A percentile compares a stretch with the other conserved stretches of the same genome.
Evolutionary conservation across 2,329 filamentous ascomycete species (phyloP).

Genomic region (Trichophyton schoenleinii): DNA sequence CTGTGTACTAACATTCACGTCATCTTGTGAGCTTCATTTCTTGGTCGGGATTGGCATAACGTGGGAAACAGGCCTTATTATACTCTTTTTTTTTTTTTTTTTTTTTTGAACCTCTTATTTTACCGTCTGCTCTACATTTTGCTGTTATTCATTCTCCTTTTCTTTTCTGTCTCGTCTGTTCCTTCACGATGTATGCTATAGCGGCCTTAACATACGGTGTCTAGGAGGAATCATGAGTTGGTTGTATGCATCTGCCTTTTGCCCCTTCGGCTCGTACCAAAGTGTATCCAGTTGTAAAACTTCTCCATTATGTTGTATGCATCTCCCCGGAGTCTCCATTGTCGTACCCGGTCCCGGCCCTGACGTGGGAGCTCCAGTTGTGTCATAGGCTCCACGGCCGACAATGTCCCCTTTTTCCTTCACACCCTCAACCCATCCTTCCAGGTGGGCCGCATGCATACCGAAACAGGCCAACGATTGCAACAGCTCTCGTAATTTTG

Average conservation of each 20-base stretch:
- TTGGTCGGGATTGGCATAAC: background rate
- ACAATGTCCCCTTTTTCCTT: constrained; percentile 27
- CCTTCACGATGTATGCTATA: too few species aligned
- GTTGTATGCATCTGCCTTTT: background rate
- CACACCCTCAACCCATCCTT: background rate
- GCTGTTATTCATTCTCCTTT: too few species aligned
- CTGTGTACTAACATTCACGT: background rate
- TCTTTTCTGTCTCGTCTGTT: background rate
- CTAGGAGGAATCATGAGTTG: background rate
- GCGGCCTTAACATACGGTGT: too few species aligned
- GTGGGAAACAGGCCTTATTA: background rate
- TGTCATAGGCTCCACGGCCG: constrained; percentile 41
- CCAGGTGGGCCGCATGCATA: background rate
- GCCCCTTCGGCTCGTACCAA: too few species aligned
- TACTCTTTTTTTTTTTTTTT: background rate
- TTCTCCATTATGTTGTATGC: too few species aligned
- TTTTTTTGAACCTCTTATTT: background rate
- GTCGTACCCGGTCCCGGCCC: constrained; percentile 9
- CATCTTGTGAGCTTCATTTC: background rate
- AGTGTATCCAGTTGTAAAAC: too few species aligned
- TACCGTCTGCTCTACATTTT: background rate
- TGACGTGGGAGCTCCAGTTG: constrained; percentile 40
- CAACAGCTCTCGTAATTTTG: too few species aligned
- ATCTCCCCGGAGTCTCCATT: too few species aligned
- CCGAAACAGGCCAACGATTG: background rate